phyloP scores from a whole-genome alignment of 2,329 filamentous ascomycete genomes.

The Ciborinia camelliae region DNA sequence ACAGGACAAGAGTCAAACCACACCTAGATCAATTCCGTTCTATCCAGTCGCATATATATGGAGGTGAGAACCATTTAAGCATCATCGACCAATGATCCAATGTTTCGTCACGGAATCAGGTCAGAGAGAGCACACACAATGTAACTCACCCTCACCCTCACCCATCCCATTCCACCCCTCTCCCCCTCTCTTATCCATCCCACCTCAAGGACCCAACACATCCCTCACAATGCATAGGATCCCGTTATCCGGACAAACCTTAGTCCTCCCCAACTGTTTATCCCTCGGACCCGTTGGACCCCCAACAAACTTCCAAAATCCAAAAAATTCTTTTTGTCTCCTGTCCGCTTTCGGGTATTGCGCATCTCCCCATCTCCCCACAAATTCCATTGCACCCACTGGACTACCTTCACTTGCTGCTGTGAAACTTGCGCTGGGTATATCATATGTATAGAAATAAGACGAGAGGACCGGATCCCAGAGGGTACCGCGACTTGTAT shows the following conservation, averaged over 20 bases:
- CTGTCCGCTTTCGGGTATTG: slow-evolving; percentile 51
- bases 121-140: background rate
- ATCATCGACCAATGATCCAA: no score
- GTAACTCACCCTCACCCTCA: no score
- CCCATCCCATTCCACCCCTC: background rate
- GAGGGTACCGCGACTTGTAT: slow-evolving; percentile 50
- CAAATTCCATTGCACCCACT: slow-evolving; percentile 53
- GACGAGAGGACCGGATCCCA: slow-evolving; percentile 59
- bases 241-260: slow-evolving; percentile 52
- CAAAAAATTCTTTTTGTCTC: slow-evolving; percentile 41
- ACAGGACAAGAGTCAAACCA: background rate
- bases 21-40: background rate
- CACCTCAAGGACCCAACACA: slow-evolving; percentile 26
- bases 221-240: slow-evolving; percentile 34
- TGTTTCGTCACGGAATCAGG: no score
- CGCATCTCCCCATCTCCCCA: slow-evolving; percentile 60
- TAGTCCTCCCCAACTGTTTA: slow-evolving; percentile 53
- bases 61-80: background rate
- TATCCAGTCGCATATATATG: background rate
- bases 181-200: background rate
- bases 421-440: slow-evolving; percentile 30
- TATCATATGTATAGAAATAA: slow-evolving; percentile 54
- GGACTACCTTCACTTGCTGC: slow-evolving; percentile 41
- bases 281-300: slow-evolving; percentile 61
- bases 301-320: slow-evolving; percentile 48